Evolutionary conservation across 1,139 yeast genomes (phyloP).

Genomic region (Yamadazyma buinensis): DNA sequence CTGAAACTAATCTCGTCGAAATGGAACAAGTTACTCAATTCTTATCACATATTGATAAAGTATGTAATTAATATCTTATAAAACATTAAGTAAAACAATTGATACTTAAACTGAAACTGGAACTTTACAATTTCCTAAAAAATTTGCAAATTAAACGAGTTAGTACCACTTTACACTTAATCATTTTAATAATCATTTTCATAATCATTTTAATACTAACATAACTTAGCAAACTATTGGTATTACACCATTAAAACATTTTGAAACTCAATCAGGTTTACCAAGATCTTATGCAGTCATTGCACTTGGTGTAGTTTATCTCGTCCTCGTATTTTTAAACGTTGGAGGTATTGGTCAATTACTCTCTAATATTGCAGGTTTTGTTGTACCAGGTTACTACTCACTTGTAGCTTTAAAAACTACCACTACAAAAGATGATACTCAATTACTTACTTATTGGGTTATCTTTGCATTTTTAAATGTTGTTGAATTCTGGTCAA

Average conservation of each 20-base stretch:
- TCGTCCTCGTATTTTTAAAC: conserved; percentile 77
- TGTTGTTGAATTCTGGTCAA: conserved; percentile 93
- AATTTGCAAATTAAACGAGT: no score
- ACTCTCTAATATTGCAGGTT: conserved; percentile 88
- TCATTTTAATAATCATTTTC: no score
- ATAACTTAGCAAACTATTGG: conserved; percentile 9
- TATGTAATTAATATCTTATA: conserved; percentile 7
- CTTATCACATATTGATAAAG: conserved; percentile 14
- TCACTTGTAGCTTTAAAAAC: conserved; percentile 85
- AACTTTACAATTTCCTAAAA: no score
- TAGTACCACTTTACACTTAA: no score
- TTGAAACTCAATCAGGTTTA: conserved; percentile 65
- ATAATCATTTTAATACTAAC: conserved; percentile 9
- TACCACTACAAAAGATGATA: conserved; percentile 64
- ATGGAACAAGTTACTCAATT: conserved; percentile 16
- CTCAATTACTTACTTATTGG: conserved; percentile 91
- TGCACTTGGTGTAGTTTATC: conserved; percentile 61
- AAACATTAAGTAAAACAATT: no score
- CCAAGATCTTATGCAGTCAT: conserved; percentile 87
- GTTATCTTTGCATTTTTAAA: conserved; percentile 90
- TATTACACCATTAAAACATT: conserved; percentile 24
- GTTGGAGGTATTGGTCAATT: conserved; percentile 93
- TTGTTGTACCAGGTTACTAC: conserved; percentile 84
- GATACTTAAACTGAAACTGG: no score
- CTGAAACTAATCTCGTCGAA: background rate